Evolutionary conservation across 805 yeast species (phyloP), one percentile per base, ranked within the genome.

Genomic region (Starmerella potacharoeniae): DNA sequence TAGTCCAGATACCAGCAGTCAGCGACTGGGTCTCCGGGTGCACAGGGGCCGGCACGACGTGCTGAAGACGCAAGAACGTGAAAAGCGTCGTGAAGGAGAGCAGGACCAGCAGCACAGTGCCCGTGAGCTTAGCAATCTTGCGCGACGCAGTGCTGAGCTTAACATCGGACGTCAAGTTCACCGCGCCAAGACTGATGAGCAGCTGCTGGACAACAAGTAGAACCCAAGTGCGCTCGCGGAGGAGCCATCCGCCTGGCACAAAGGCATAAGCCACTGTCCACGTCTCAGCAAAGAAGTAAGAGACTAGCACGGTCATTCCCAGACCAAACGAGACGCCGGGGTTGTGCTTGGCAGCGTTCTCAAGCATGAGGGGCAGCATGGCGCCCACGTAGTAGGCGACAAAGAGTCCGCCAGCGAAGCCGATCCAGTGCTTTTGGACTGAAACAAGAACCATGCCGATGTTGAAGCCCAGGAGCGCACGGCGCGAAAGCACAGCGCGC

Each of bases 231-330:
- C 96, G 79, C 69, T 93, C 98, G 65, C 98, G 79, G 51, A 93
- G 73, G 28, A 85, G 58, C 66, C 84, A 83, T 8, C 98, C 98
- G 57, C 87, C 90, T 10, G 98, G 98, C 48, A 93, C 98, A 72
- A 93, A 93, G 0, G 98, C 97, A 69, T 93, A 93, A 0, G 98
- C 98, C 47, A 93, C 97, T 44, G 85, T 83, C 97, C 97, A 91
- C 51, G 91, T 95, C 68, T 89, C 91, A 5, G 85, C 95, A 58
- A 93, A 74, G 30, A 83, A 75, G 39, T 86, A 66, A 4, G 84
- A 49, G 51, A 82, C 73, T 63, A 82, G 80, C 1, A 80, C 68
- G 28, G 76, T 62, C 53, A 58, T 29, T 6, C 67, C 77, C 3
- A 67, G 30, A n/a, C 74, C 75, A 60, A 72, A 73, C 5, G 69